These are phyloP conservation scores for Saccharomycopsis microspora DNA, from an alignment of 805 yeast genomes.

Conservation along the genomic window DNA sequence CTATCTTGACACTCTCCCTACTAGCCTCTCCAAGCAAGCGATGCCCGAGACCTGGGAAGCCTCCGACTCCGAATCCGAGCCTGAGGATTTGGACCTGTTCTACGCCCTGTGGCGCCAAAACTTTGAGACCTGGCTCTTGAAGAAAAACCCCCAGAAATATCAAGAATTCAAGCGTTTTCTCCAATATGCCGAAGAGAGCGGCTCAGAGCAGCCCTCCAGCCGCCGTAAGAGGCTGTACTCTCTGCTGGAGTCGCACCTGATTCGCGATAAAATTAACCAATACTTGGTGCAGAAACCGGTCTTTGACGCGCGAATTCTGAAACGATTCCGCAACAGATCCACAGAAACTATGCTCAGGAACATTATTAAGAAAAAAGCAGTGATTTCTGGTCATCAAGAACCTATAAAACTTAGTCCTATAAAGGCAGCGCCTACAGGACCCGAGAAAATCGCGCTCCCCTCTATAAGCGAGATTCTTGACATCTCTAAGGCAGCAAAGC, in stretches of 20 bases:
- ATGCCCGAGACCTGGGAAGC: constrained; percentile 18
- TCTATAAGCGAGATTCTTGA: constrained; percentile 14
- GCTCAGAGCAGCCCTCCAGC: background rate
- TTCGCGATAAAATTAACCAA: constrained; percentile 14
- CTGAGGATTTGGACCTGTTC: constrained; percentile 19
- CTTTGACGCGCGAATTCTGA: constrained; percentile 23
- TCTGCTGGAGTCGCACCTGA: constrained; percentile 13
- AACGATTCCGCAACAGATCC: constrained; percentile 17
- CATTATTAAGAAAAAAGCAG: constrained; percentile 7
- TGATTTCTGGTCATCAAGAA: background rate
- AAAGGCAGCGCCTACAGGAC: background rate
- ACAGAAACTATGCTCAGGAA: constrained; percentile 17
- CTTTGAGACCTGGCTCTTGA: constrained; percentile 29
- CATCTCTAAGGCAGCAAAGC: background rate
- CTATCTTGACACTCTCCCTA: background rate
- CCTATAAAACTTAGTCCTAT: constrained; percentile 6
- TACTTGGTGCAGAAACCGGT: constrained; percentile 18
- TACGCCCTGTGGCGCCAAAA: constrained; percentile 35
- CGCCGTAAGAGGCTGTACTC: background rate
- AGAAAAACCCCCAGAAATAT: constrained; percentile 29
- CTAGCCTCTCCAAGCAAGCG: background rate
- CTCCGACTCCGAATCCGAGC: constrained; percentile 22
- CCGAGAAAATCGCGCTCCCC: constrained; percentile 9
- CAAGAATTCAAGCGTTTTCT: constrained; percentile 28
- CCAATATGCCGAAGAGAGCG: constrained; percentile 18